Evolutionary conservation across 148 eudicot genomes (phyloP), one percentile per base, ranked within the genome.

Genomic region (Diospyros kaki): DNA sequence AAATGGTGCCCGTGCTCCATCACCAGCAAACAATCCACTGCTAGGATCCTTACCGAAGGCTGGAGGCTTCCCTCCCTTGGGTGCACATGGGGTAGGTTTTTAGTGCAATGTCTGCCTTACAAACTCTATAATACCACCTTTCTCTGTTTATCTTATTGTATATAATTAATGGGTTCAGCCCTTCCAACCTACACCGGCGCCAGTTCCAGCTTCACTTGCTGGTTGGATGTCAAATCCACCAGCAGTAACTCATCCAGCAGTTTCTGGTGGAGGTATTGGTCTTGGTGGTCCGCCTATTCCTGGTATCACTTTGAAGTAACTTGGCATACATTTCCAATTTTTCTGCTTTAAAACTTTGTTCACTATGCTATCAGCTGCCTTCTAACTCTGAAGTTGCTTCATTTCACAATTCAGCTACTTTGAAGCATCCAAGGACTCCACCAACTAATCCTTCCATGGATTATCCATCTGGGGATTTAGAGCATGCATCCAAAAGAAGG

Each of bases 141-240:
- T 56, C n/a, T 61, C 13, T 75, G 48, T 73, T 41, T 65, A 58
- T 79, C 15, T 60, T 73, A 61, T 4, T 77, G 9, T 76, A 18
- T 59, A 48, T 4, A 69, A 48, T 63, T 8, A 42, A 11, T 77
- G 44, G 60, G 42, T 83, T 67, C 77, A 95, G 98, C 96, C 96
- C 11, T 94, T 95, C 75, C 97, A 90, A 85, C 87, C 93, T 66
- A 72, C 88, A 64, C 88, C 88, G 40, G 85, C 89, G 1, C 71
- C 92, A 53, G 88, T 89, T 62, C 87, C 92, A 46, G 81, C 94
- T 44, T 89, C 87, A 3, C 91, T 95, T 76, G 98, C 94, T 79
- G 96, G 97, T 73, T 95, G 98, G 98, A 95, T 95, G 98, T 83
- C 97, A 58, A 95, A 85, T 83, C 88, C 97, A 76, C 78, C 94